Evolutionary conservation across 345 rosid genomes (phyloP), one percentile per base, ranked within the genome.

Genomic region (Citrus unshiu): DNA sequence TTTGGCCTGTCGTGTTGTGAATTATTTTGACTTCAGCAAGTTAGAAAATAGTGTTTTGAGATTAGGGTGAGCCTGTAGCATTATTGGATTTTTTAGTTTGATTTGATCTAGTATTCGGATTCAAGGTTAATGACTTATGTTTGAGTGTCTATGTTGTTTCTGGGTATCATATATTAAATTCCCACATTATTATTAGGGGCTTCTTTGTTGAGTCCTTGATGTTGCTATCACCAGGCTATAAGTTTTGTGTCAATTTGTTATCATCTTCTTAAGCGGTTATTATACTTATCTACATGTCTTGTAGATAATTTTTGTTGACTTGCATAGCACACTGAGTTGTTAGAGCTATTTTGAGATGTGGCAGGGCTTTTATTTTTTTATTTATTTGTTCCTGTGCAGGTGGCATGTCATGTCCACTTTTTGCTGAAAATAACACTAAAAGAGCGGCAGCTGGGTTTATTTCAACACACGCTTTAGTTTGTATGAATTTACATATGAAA

Each of bases 401-500:
- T 79, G 79, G 83, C 64, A 73, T 81, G 77, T 77, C 69, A 81
- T 84, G 83, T 84, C 54, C 79, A 49, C 75, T 25, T 68, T 73
- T 79, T 69, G 70, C 78, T 78, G 74, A 81, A 78, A 81, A 74
- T 22, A 81, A 57, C 65, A 27, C 49, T 12, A 39, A 58, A 74
- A 63, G 70, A 70, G 18, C 29, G 27, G 60, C 70, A 43, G 40
- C 79, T 82, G 70, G 69, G 58, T 30, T 74, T 56, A 57, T 78
- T 64, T 74, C 78, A 78, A 64, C 49, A 65, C 37, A 73, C 60
- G 66, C 59, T 81, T 71, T 82, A 73, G 84, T 81, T 91, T 92
- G 89, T 87, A 96, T 92, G 95, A 91, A 86, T 86, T 83, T 85
- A 83, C 90, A 76, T 82, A 89, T 86, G 92, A 92, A 84, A 97